Percentiles rank a stretch among this genome's conserved stretches.
Evolutionary conservation across 108 stramenopile species (phyloP).

Genomic region (Cyclostephanos tholiformis): DNA sequence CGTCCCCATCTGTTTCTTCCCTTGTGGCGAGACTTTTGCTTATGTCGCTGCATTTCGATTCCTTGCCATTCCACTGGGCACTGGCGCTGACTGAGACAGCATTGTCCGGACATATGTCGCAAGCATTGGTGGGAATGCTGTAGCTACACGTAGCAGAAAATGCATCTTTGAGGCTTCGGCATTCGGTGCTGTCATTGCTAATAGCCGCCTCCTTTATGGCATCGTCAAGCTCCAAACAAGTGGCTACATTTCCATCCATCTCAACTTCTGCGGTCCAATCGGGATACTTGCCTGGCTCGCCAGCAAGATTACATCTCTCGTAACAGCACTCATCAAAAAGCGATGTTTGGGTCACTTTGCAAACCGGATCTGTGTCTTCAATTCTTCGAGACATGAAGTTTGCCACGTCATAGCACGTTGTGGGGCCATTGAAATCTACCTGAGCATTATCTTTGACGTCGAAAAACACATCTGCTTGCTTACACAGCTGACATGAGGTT

Average conservation of each 20-base stretch:
- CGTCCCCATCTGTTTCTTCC: conserved; percentile 43
- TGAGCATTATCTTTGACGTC: conserved; percentile 43
- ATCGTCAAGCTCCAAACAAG: conserved; percentile 44
- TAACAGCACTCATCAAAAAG: conserved; percentile 48
- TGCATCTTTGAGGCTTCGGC: conserved; percentile 38
- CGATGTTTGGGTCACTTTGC: conserved; percentile 36
- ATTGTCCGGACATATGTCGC: conserved; percentile 45
- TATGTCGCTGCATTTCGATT: conserved; percentile 43
- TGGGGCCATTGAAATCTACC: conserved; percentile 53
- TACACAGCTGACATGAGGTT: conserved; percentile 52
- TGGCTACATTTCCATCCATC: conserved; percentile 46
- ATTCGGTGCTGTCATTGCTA: conserved; percentile 35
- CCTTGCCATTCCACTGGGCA: conserved; percentile 30
- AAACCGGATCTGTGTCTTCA: conserved; percentile 45
- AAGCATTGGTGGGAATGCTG: conserved; percentile 40
- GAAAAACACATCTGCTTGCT: conserved; percentile 36
- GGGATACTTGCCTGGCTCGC: conserved; percentile 35
- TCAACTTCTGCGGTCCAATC: conserved; percentile 52
- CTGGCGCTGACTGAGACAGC: conserved; percentile 35
- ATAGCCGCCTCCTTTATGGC: conserved; percentile 47
- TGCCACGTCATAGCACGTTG: conserved; percentile 44
- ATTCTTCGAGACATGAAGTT: conserved; percentile 44
- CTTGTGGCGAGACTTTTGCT: conserved; percentile 20
- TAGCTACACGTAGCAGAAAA: conserved; percentile 46
- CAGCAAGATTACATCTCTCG: conserved; percentile 40